Evolutionary conservation across 2,329 filamentous ascomycete genomes (phyloP).

Genomic region (Allantophomopsis lycopodina): DNA sequence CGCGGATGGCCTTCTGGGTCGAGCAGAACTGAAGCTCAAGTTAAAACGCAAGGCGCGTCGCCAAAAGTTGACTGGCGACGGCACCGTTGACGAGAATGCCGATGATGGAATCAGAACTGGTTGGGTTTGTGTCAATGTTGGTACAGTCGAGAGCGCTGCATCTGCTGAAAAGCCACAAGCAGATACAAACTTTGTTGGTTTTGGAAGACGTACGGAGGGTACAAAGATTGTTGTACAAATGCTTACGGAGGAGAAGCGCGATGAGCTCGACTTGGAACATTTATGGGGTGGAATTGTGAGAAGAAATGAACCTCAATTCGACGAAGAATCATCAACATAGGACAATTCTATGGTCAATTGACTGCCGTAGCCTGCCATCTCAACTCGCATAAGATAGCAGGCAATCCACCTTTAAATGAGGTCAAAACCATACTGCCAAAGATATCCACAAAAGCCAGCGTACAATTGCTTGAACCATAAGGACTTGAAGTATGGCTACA

Average conservation of each 20-base stretch:
- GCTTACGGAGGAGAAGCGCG: conserved; percentile 57
- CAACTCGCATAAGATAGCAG: no score
- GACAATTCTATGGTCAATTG: no score
- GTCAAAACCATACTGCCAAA: no score
- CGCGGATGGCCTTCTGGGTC: conserved; percentile 78
- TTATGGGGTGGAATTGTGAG: conserved; percentile 32
- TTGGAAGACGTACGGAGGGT: conserved; percentile 45
- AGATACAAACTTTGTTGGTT: conserved; percentile 56
- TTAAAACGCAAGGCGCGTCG: conserved; percentile 67
- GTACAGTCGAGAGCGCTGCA: conserved; percentile 46
- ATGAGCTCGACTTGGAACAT: conserved; percentile 50
- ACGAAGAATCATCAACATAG: no score
- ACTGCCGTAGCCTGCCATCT: no score
- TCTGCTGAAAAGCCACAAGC: conserved; percentile 25
- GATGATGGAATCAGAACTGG: conserved; percentile 87
- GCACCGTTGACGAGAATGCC: conserved; percentile 39
- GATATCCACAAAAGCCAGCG: no score
- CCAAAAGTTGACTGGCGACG: conserved; percentile 68
- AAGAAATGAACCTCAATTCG: background rate
- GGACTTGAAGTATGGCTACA: no score
- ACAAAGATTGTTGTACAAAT: conserved; percentile 57
- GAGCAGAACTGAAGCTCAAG: conserved; percentile 84
- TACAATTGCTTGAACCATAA: no score
- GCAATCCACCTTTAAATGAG: no score
- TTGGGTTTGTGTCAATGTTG: conserved; percentile 92